A percentile compares a stretch with the other conserved stretches of the same genome.
Evolutionary conservation across 192 early-diverging fungal species (phyloP).

Genomic region (Coemansia sp.): DNA sequence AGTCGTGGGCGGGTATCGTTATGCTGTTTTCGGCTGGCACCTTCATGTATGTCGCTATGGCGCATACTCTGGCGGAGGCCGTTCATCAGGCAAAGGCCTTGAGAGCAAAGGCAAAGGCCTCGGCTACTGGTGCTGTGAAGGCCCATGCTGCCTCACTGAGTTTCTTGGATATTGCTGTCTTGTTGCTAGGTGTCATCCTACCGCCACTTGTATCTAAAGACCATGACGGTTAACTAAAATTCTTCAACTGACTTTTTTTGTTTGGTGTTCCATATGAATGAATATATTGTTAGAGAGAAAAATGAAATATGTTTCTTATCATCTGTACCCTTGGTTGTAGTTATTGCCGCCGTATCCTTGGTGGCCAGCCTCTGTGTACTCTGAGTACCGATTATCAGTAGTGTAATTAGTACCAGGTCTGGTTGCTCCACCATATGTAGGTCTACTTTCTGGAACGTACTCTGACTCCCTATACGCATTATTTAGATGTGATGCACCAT

Average conservation of each 20-base stretch:
- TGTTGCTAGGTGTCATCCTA: slow-evolving; percentile 59
- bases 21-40: slow-evolving; percentile 90
- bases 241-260: neutral
- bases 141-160: slow-evolving; percentile 28
- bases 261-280: neutral
- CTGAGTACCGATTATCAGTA: neutral
- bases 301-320: neutral
- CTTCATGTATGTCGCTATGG: slow-evolving; percentile 91
- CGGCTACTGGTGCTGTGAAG: slow-evolving; percentile 16
- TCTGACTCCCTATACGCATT: neutral
- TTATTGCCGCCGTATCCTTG: neutral
- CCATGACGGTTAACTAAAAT: slow-evolving; percentile 31
- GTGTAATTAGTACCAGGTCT: neutral
- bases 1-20: slow-evolving; percentile 68
- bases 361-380: slow-evolving; percentile 6
- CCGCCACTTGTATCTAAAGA: slow-evolving; percentile 57
- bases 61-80: slow-evolving; percentile 77
- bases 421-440: neutral
- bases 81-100: slow-evolving; percentile 40
- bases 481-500: neutral
- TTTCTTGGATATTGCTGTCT: slow-evolving; percentile 45
- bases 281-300: neutral
- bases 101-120: slow-evolving; percentile 21
- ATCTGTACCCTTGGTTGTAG: neutral
- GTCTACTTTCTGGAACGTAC: neutral